Evolutionary conservation across 768 basidiomycete genomes (phyloP).

Genomic region (Mycena rebaudengoi): DNA sequence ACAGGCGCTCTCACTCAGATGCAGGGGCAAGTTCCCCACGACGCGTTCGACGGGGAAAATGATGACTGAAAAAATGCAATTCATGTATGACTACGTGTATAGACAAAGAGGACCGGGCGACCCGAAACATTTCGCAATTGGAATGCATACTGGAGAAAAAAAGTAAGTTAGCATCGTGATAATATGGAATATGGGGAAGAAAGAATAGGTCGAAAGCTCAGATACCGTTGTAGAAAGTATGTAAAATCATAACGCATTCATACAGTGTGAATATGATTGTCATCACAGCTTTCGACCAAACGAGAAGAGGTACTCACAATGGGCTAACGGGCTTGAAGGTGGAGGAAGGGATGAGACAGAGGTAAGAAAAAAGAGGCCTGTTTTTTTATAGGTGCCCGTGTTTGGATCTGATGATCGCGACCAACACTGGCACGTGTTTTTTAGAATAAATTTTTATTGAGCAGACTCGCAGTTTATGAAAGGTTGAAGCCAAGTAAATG

Average conservation of each 20-base stretch:
- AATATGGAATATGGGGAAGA: constrained; percentile 1
- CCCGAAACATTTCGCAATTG: not conserved
- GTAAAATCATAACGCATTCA: constrained; percentile 66
- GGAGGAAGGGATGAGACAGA: not conserved
- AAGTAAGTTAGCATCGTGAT: constrained; percentile 22
- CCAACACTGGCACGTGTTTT: constrained; percentile 6
- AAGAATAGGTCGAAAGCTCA: constrained; percentile 53
- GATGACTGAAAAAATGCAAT: constrained; percentile 21
- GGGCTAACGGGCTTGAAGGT: not conserved
- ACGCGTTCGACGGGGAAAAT: constrained; percentile 78
- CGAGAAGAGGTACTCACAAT: constrained; percentile 33
- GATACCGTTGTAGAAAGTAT: constrained; percentile 90
- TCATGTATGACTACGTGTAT: constrained; percentile 1
- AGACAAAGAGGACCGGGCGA: not conserved
- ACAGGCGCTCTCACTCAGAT: constrained; percentile 86
- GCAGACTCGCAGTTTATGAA: too few relatives aligned
- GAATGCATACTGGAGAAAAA: not conserved
- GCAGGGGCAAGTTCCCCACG: constrained; percentile 86
- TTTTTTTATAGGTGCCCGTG: not conserved
- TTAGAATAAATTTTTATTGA: too few relatives aligned
- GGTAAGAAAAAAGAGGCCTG: not conserved
- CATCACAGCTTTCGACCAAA: constrained; percentile 53
- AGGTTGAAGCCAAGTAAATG: too few relatives aligned
- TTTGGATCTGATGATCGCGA: not conserved
- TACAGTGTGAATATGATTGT: constrained; percentile 80